phyloP scores from a whole-genome alignment of 495 filamentous ascomycete genomes.

The Eremomyces bilateralis region DNA sequence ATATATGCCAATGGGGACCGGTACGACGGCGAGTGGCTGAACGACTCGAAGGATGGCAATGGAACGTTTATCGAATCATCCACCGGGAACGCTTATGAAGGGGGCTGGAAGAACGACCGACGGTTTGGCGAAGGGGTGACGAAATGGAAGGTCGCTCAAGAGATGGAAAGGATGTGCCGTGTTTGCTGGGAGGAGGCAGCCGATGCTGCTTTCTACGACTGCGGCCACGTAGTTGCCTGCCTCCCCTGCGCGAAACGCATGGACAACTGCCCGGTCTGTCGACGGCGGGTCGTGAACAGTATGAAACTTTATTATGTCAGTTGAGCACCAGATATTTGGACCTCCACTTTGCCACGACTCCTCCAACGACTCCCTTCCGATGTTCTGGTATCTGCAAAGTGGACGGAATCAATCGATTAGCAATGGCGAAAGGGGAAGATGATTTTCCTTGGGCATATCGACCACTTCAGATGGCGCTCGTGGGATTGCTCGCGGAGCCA shows the following conservation, averaged over 20 bases:
- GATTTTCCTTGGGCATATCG: too few relatives aligned
- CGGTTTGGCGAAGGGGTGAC: constrained; percentile 40
- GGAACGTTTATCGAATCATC: constrained; percentile 34
- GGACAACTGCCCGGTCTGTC: constrained; percentile 43
- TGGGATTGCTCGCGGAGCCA: too few relatives aligned
- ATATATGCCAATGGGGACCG: constrained; percentile 39
- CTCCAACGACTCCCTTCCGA: too few relatives aligned
- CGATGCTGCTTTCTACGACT: constrained; percentile 41
- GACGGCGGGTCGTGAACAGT: constrained; percentile 35
- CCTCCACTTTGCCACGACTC: too few relatives aligned
- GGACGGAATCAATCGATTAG: too few relatives aligned
- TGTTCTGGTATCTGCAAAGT: too few relatives aligned
- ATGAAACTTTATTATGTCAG: too few relatives aligned
- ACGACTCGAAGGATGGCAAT: constrained; percentile 33
- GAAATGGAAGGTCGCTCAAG: constrained; percentile 39
- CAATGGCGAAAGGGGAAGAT: too few relatives aligned
- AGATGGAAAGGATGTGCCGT: constrained; percentile 37
- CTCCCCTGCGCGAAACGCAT: constrained; percentile 38
- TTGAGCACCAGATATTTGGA: too few relatives aligned
- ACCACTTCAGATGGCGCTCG: too few relatives aligned
- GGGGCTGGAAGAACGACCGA: constrained; percentile 40
- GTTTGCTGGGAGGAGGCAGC: constrained; percentile 44
- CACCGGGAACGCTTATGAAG: constrained; percentile 41
- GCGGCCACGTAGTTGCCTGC: constrained; percentile 44
- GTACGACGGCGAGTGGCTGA: constrained; percentile 37